These are phyloP conservation scores for Babesia divergens DNA, from an alignment of 169 alveolate genomes.

Conservation along the genomic window DNA sequence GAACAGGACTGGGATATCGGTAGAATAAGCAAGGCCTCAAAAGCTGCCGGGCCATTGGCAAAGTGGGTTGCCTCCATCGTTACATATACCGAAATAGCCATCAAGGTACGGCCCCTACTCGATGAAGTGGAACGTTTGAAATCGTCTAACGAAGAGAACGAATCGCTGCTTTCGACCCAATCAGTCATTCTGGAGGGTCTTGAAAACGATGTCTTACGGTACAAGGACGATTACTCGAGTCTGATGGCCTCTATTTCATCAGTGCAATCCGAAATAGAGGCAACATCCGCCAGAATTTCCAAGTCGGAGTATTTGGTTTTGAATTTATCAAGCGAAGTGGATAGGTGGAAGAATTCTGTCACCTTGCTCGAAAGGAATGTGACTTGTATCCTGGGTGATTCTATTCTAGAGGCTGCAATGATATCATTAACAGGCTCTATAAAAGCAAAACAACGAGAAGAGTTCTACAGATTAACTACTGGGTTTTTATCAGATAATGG, in stretches of 20 bases:
- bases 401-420: conserved; percentile 88
- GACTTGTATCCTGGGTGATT: conserved; percentile 89
- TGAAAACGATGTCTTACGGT: conserved; percentile 86
- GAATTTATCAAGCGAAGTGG: conserved; percentile 88
- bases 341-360: conserved; percentile 88
- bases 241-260: conserved; percentile 88
- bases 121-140: conserved; percentile 88
- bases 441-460: neutral
- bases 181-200: conserved; percentile 72
- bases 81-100: conserved; percentile 84
- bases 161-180: conserved; percentile 81
- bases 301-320: conserved; percentile 83
- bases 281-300: conserved; percentile 89
- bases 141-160: conserved; percentile 82
- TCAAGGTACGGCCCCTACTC: conserved; percentile 92
- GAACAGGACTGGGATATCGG: conserved; percentile 92
- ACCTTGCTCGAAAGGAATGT: conserved; percentile 65
- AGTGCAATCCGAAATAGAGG: conserved; percentile 90
- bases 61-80: conserved; percentile 91
- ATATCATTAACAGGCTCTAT: neutral
- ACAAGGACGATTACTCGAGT: conserved; percentile 91
- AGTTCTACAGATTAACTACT: neutral
- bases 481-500: neutral
- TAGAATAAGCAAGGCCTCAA: conserved; percentile 89
- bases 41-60: conserved; percentile 98